phyloP scores from a whole-genome alignment of 2,329 filamentous ascomycete species.

The Lecanicillium sp. region DNA sequence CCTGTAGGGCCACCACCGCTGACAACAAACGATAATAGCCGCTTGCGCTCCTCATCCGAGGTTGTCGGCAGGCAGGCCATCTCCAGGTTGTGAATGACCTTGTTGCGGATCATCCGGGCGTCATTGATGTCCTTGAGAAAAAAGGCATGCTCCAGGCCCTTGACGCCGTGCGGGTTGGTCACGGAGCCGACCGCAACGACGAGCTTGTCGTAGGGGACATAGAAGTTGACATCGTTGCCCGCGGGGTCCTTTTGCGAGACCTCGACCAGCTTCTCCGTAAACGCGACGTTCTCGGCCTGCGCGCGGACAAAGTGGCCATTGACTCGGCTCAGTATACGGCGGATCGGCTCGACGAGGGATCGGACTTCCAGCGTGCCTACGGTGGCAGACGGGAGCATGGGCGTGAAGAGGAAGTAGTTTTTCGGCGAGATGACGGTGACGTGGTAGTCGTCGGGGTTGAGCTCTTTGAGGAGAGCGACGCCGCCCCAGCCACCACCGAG shows the following conservation, averaged over 20 bases:
- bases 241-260: constrained; percentile 63
- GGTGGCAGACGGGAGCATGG: constrained; percentile 94
- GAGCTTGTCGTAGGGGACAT: constrained; percentile 95
- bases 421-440: constrained; percentile 90
- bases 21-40: constrained; percentile 90
- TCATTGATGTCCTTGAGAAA: constrained; percentile 95
- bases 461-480: constrained; percentile 80
- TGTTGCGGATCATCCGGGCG: constrained; percentile 80
- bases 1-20: constrained; percentile 93
- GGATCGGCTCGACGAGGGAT: constrained; percentile 87
- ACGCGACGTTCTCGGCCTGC: constrained; percentile 80
- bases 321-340: constrained; percentile 70
- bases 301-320: constrained; percentile 87
- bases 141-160: constrained; percentile 86
- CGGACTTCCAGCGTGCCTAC: constrained; percentile 89
- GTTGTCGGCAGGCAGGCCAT: constrained; percentile 89
- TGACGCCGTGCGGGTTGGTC: constrained; percentile 92
- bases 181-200: constrained; percentile 86
- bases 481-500: constrained; percentile 93
- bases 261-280: constrained; percentile 85
- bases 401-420: constrained; percentile 97
- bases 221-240: constrained; percentile 75
- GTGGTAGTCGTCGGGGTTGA: constrained; percentile 89
- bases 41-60: constrained; percentile 74
- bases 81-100: constrained; percentile 84